Base-by-base conservation (phyloP, 108 stramenopile species). In the Skeletonema tropicum region DNA sequence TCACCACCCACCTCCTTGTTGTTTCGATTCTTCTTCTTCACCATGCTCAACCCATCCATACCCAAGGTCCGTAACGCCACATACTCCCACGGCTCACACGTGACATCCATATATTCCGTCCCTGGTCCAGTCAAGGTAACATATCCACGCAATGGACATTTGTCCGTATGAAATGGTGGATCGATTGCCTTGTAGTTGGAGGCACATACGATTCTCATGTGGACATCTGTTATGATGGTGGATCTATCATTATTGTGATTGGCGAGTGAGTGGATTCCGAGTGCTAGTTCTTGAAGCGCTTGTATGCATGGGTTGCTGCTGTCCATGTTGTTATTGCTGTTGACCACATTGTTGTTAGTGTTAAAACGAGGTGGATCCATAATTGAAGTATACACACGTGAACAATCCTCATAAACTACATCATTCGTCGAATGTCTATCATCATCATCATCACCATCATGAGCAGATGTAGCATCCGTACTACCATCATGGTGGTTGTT, bases 151-250 rank as follows among this genome's bases (percentile, higher is more conserved):
- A 89, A 33, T 31, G 88, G 88, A 31, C 82, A 82, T 69, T 89
- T 89, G 63, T 89, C 88, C 1, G 88, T 89, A 55, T 89, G 88
- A 63, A 74, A 89, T 78, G 77, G 71, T 13, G 88, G 88, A 74
- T 89, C 86, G 21, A 14, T 60, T 13, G 88, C 88, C 1, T 60
- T 14, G 57, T 89, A 89, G 21, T 62, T 62, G 11, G 88, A 89
- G 26, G 88, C 88, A 60, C 80, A 80, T 7, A 86, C 88, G 21
- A 87, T 68, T 45, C 84, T 58, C 60, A 87, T 65, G 68, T 82
- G 77, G 25, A 84, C 83, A 71, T 84, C 83, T n/a, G 71, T 75
- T 11, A 64, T 66, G 26, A 2, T 6, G 52, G 38, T 8, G 39
- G 13, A 13, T 41, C 26, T 29, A 29, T 29, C 2, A 29, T 29